Conservation (phyloP, 163 green algal genomes). For the Coccomyxa subellipsoidea region DNA sequence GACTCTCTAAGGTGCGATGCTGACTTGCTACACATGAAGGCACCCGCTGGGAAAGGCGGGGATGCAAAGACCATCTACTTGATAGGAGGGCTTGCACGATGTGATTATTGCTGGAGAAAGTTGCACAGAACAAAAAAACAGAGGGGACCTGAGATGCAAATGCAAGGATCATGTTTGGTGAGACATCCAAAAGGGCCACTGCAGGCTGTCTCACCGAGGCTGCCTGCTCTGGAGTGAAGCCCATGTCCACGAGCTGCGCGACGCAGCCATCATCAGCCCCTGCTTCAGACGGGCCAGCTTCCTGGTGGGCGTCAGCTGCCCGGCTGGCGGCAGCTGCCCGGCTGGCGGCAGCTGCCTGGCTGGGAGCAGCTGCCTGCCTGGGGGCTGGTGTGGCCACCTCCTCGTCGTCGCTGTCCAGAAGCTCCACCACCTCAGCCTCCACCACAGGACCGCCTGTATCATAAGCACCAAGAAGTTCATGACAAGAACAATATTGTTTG, state of each 20-base stretch:
- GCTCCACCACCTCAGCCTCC: not conserved
- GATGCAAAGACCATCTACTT: not conserved
- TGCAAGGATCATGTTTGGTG: not conserved
- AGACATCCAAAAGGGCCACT: not conserved
- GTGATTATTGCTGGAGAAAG: no score
- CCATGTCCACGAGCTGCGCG: conserved; percentile 37
- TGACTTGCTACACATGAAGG: not conserved
- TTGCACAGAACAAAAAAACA: not conserved
- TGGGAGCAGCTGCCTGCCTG: not conserved
- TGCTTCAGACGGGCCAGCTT: not conserved
- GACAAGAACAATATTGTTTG: not conserved
- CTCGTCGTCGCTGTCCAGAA: not conserved
- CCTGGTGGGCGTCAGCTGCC: not conserved
- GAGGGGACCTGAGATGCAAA: not conserved
- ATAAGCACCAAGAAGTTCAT: not conserved
- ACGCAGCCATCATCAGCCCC: conserved; percentile 14
- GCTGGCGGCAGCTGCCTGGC: not conserved
- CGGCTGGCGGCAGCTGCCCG: not conserved
- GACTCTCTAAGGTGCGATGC: not conserved
- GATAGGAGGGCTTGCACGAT: no score
- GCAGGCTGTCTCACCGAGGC: conserved; percentile 4
- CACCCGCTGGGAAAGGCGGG: not conserved
- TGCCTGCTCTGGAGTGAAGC: conserved; percentile 30
- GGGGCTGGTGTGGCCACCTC: not conserved
- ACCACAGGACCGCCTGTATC: not conserved